Evolutionary conservation across 148 eudicot species (phyloP).

Genomic region (Drosera capensis): DNA sequence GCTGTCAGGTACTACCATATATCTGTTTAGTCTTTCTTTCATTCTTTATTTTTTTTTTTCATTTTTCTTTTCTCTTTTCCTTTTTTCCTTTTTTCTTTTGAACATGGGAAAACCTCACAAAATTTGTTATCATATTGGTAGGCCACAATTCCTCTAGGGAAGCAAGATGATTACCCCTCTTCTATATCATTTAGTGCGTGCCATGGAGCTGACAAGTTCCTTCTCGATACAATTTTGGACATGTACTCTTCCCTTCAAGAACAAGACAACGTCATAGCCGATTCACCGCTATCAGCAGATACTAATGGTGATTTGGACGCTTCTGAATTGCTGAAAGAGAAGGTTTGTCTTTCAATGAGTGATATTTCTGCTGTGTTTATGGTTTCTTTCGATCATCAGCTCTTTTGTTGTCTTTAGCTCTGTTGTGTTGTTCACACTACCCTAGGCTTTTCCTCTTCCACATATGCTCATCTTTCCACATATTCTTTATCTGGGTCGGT

Average conservation of each 20-base stretch:
- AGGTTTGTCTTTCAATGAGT: slow-evolving; percentile 31
- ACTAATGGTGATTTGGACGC: slow-evolving; percentile 52
- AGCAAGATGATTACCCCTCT: slow-evolving; percentile 43
- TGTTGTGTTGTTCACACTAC: no score
- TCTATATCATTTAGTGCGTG: slow-evolving; percentile 67
- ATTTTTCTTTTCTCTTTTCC: no score
- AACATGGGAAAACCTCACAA: no score
- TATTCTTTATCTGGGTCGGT: neutral
- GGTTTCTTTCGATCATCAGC: no score
- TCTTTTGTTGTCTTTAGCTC: no score
- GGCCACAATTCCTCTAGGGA: slow-evolving; percentile 68
- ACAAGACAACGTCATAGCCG: slow-evolving; percentile 29
- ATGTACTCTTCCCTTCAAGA: slow-evolving; percentile 54
- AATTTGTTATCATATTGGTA: slow-evolving; percentile 9
- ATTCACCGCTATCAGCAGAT: slow-evolving; percentile 32
- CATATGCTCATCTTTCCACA: no score
- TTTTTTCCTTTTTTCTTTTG: no score
- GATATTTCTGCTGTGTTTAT: no score
- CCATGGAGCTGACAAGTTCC: slow-evolving; percentile 73
- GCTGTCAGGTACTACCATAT: slow-evolving; percentile 66
- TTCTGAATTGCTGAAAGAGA: slow-evolving; percentile 74
- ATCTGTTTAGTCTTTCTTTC: neutral
- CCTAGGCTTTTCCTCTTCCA: no score
- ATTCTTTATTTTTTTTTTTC: neutral
- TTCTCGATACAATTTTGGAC: slow-evolving; percentile 78